Percentiles rank a stretch among this genome's conserved stretches.
Conservation (phyloP, 2,329 filamentous ascomycete species). For the Trichoderma hamatum region DNA sequence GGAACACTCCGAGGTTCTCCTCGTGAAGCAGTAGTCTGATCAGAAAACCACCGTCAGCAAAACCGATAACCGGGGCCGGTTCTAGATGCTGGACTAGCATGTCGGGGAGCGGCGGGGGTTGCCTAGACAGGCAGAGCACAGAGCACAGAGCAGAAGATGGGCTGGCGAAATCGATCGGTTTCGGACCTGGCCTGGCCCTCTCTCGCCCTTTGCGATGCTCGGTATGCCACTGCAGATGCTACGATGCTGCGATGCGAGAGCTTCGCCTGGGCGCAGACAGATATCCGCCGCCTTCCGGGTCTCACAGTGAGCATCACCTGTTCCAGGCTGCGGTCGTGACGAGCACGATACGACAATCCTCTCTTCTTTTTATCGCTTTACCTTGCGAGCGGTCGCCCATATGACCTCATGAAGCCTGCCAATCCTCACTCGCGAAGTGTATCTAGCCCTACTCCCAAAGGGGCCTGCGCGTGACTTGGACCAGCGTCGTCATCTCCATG, state of each 20-base stretch:
- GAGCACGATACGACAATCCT: not conserved
- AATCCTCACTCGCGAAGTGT: not conserved
- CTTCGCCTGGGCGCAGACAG: not conserved
- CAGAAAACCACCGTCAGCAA: not conserved
- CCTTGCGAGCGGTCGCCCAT: not conserved
- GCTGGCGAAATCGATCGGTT: not conserved
- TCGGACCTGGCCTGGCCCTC: not conserved
- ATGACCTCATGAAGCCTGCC: slow-evolving; percentile 16
- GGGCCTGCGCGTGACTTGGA: slow-evolving; percentile 15
- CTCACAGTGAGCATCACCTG: slow-evolving; percentile 2
- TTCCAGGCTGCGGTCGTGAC: not conserved
- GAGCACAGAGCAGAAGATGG: slow-evolving; percentile 4
- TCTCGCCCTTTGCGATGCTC: not conserved
- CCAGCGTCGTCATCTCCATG: slow-evolving; percentile 18
- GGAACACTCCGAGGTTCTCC: not conserved
- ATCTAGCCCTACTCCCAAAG: slow-evolving; percentile 8
- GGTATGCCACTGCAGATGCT: not conserved
- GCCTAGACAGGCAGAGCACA: not conserved
- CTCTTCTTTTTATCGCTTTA: not conserved
- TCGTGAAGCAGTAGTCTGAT: not conserved
- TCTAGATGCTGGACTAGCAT: not conserved
- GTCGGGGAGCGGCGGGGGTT: not conserved
- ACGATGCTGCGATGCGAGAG: not conserved
- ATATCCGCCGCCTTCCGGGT: not conserved
- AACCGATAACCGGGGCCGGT: not conserved